phyloP scores from a whole-genome alignment of 129 eudicot genomes.

The Tanacetum coccineum region DNA sequence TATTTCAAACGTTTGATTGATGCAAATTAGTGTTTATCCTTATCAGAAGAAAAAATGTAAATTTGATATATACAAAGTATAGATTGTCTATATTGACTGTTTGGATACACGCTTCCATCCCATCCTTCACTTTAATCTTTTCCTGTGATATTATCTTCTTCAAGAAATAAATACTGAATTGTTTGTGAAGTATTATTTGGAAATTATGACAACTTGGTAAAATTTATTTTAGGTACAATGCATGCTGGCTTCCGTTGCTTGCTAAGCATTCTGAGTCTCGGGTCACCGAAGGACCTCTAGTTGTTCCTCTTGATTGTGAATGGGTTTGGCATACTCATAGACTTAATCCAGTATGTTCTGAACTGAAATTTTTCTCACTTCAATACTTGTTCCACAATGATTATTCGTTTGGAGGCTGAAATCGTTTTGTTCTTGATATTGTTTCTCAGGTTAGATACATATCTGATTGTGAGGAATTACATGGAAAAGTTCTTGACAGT shows the following conservation, averaged over 20 bases:
- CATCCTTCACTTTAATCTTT: no score
- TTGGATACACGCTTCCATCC: no score
- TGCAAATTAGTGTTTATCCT: not conserved
- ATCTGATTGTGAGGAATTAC: constrained; percentile 74
- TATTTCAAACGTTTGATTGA: no score
- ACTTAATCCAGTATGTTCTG: constrained; percentile 85
- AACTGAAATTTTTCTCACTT: constrained; percentile 4
- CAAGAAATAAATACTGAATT: not conserved
- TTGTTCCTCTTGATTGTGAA: constrained; percentile 98
- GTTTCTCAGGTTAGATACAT: constrained; percentile 70
- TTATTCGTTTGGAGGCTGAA: not conserved
- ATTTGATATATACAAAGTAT: no score
- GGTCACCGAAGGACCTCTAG: constrained; percentile 65
- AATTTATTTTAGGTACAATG: constrained; percentile 62
- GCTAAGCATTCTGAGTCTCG: constrained; percentile 57
- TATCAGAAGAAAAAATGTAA: not conserved
- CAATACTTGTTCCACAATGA: not conserved
- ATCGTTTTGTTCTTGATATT: not conserved
- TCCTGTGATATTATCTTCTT: no score
- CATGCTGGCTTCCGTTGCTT: constrained; percentile 93
- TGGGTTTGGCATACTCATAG: constrained; percentile 99
- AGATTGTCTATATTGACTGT: no score
- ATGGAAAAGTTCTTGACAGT: constrained; percentile 75
- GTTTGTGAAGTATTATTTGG: not conserved
- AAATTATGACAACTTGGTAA: constrained; percentile 1